Evolutionary conservation across 768 basidiomycete genomes (phyloP).

Genomic region (Hysterangium stoloniferum): DNA sequence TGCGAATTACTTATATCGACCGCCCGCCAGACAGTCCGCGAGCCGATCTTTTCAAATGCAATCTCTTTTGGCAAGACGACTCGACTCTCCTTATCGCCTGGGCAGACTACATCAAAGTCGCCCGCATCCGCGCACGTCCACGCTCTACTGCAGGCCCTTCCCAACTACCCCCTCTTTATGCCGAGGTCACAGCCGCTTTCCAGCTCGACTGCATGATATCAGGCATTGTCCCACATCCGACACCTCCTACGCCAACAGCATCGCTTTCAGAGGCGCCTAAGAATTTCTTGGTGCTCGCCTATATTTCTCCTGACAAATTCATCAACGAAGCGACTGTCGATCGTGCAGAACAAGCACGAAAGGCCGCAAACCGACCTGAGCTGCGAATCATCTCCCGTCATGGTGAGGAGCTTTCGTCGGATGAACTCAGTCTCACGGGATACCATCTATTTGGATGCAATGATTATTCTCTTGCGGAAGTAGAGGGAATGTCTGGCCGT

Average conservation of each 20-base stretch:
- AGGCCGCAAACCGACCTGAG: slow-evolving; percentile 87
- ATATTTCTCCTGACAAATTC: slow-evolving; percentile 70
- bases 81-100: slow-evolving; percentile 84
- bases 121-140: slow-evolving; percentile 61
- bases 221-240: slow-evolving; percentile 76
- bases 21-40: slow-evolving; percentile 76
- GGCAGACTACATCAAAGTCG: slow-evolving; percentile 92
- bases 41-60: slow-evolving; percentile 92
- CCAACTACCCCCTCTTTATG: slow-evolving; percentile 48
- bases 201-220: slow-evolving; percentile 94
- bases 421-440: slow-evolving; percentile 70
- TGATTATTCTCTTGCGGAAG: slow-evolving; percentile 71
- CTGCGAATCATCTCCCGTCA: slow-evolving; percentile 82
- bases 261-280: slow-evolving; percentile 19
- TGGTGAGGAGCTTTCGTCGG: slow-evolving; percentile 83
- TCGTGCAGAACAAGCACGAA: slow-evolving; percentile 66
- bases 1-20: slow-evolving; percentile 80
- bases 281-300: slow-evolving; percentile 83
- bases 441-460: slow-evolving; percentile 87
- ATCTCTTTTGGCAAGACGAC: slow-evolving; percentile 88
- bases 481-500: slow-evolving; percentile 20
- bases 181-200: slow-evolving; percentile 87
- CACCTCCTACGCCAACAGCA: slow-evolving; percentile 25
- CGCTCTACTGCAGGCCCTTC: slow-evolving; percentile 33
- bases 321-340: slow-evolving; percentile 58